A percentile compares a stretch with the other conserved stretches of the same genome.
Conservation (phyloP, 441 rosid genomes). For the Jatropha podagrica region DNA sequence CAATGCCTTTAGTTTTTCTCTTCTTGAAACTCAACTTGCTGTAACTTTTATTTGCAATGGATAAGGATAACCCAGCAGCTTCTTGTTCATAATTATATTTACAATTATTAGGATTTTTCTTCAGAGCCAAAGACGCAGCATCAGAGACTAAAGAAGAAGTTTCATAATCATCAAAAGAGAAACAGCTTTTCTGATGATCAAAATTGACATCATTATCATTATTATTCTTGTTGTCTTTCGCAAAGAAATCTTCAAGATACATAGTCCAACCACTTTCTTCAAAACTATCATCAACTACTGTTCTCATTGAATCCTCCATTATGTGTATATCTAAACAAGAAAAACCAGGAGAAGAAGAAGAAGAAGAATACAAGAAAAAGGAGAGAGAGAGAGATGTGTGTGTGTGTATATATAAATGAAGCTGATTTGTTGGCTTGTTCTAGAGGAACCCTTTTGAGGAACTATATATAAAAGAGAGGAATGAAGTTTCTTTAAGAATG, state of each 20-base stretch:
- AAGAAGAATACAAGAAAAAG: not conserved
- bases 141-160: conserved; percentile 22
- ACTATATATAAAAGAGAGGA: conserved; percentile 7
- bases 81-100: not conserved
- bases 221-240: conserved; percentile 2
- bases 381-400: not conserved
- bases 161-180: conserved; percentile 10
- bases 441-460: not conserved
- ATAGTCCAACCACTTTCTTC: conserved; percentile 63
- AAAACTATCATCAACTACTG: conserved; percentile 4
- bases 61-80: not conserved
- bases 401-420: not conserved
- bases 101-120: not conserved
- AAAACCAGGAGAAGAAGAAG: not conserved
- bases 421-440: not conserved
- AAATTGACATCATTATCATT: not conserved
- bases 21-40: conserved; percentile 31
- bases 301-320: conserved; percentile 37
- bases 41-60: not conserved
- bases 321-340: not conserved
- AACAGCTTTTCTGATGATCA: not conserved
- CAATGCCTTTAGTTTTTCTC: conserved; percentile 22
- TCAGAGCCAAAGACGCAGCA: conserved; percentile 29
- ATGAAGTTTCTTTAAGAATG: not conserved
- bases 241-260: conserved; percentile 47